Conservation (phyloP, 352 stramenopile genomes). For the Aphanomyces euteiches region DNA sequence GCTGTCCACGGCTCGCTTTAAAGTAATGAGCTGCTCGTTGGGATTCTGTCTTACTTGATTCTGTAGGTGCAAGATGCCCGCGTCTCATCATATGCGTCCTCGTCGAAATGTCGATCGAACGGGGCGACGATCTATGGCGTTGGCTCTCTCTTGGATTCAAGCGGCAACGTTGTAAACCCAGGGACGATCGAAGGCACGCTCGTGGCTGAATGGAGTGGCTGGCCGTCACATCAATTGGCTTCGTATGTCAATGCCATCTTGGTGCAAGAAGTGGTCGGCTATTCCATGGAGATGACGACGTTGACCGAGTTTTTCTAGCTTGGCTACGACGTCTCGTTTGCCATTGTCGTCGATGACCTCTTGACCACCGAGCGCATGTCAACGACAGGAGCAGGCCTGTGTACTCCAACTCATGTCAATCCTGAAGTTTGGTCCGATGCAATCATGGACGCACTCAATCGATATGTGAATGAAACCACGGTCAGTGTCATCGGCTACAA, state of each 20-base stretch:
- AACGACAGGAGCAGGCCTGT: conserved; percentile 35
- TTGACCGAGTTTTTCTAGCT: conserved; percentile 8
- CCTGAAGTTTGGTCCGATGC: conserved; percentile 50
- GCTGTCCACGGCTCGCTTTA: conserved; percentile 1
- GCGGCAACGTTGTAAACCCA: conserved; percentile 29
- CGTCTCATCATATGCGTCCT: conserved; percentile 29
- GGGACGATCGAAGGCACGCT: conserved; percentile 37
- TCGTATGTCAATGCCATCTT: conserved; percentile 48
- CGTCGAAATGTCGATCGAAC: not conserved
- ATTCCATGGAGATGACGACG: conserved; percentile 23
- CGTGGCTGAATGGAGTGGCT: conserved; percentile 45
- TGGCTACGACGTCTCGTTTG: conserved; percentile 11
- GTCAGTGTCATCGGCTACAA: conserved; percentile 10
- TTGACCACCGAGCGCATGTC: conserved; percentile 40
- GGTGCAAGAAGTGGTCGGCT: conserved; percentile 34
- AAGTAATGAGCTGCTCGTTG: not conserved
- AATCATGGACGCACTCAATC: conserved; percentile 35
- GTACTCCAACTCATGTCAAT: conserved; percentile 58
- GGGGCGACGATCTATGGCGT: conserved; percentile 32
- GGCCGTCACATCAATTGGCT: conserved; percentile 40
- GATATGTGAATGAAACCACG: conserved; percentile 46
- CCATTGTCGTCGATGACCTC: not conserved
- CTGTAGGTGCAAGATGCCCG: conserved; percentile 18
- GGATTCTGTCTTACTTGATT: not conserved
- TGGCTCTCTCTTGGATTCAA: conserved; percentile 13